Base-by-base conservation (phyloP, 176 grass and related monocot genomes). In the Avena sativa region DNA sequence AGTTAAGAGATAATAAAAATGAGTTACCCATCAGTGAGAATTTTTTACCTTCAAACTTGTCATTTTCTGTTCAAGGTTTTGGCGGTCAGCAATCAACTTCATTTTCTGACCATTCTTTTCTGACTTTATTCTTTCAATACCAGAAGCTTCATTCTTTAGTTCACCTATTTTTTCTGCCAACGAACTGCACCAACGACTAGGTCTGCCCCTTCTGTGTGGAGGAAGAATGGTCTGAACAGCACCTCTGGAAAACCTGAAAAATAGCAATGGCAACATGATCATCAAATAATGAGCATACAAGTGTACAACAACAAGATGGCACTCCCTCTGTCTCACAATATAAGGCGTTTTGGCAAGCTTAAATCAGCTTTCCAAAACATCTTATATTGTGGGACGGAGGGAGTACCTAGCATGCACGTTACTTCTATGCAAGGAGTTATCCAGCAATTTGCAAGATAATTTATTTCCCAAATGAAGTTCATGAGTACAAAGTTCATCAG, bases 171-270 rank as follows among this genome's bases (percentile, higher is more conserved):
- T 81, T 81, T 94, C 93, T 79, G 80, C 96, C 36, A 95, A 56
- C 34, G 90, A 92, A 84, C 86, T 84, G 85, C 93, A 94, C 80
- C 92, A 89, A 62, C 96, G 93, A 76, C 88, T 93, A 61, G 84
- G 79, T 72, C 84, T 86, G 5, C 15, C 26, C 62, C 73, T 92
- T 86, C 79, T 88, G 47, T 44, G 20, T 83, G 96, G 90, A 92
- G 91, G 89, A 69, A 92, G 93, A 66, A 71, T 86, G 32, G 84
- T 92, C 88, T 98, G 83, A 68, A 98, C 96, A 57, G 86, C 73
- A 86, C 91, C 91, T 90, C 84, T 91, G 55, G 1, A 88, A 76
- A 90, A 94, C 93, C 96, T 98, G 82, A 20, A 84, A 85, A 81
- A 67, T 86, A 84, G 3, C 19, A 86, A 74, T 55, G 50, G 38